Conservation (phyloP, 345 rosid genomes). For the Rhizophora mangle region DNA sequence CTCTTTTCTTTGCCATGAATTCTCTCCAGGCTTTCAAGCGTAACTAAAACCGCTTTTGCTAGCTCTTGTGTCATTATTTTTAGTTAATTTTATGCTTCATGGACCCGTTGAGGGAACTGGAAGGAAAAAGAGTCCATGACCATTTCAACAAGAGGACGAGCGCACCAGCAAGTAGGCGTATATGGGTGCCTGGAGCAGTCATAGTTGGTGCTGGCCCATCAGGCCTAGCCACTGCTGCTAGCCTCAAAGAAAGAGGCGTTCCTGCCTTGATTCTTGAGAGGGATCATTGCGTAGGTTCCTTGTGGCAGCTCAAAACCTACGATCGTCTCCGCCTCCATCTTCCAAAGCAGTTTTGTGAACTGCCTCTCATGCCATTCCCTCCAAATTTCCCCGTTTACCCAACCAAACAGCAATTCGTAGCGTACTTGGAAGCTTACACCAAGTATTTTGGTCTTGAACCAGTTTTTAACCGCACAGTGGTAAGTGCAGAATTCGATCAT, state of each 20-base stretch:
- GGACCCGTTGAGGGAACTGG: conserved; percentile 48
- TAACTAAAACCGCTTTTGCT: no score
- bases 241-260: conserved; percentile 55
- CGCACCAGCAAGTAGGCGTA: conserved; percentile 17
- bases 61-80: no score
- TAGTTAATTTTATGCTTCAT: conserved; percentile 3
- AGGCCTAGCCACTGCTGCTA: conserved; percentile 68
- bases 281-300: conserved; percentile 59
- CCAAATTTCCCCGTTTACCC: conserved; percentile 65
- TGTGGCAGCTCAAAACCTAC: conserved; percentile 79
- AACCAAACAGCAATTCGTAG: conserved; percentile 64
- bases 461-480: conserved; percentile 45
- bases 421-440: conserved; percentile 53
- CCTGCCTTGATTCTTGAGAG: conserved; percentile 67
- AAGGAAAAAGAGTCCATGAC: conserved; percentile 53
- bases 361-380: conserved; percentile 68
- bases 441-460: conserved; percentile 45
- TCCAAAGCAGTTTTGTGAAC: conserved; percentile 79
- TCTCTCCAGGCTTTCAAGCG: no score
- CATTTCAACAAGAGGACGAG: conserved; percentile 20
- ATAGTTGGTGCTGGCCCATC: conserved; percentile 90
- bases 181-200: conserved; percentile 49
- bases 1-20: no score
- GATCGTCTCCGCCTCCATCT: conserved; percentile 89
- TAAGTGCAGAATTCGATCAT: conserved; percentile 52